These are phyloP conservation scores for Cercospora sp. DNA, from an alignment of 2,329 filamentous ascomycete genomes.

Conservation along the genomic window DNA sequence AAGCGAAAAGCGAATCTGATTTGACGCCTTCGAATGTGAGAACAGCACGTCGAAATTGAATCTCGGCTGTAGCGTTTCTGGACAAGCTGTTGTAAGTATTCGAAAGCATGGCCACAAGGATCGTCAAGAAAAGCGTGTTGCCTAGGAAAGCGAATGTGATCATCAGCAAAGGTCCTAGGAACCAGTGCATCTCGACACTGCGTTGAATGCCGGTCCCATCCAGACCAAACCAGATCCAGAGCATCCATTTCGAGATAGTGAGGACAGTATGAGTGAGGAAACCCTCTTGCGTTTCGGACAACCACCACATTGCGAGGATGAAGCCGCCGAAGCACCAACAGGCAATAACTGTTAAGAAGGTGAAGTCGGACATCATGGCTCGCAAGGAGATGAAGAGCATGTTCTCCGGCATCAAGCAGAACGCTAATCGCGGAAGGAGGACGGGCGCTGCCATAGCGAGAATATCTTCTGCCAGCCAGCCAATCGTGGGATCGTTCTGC, in stretches of 20 bases:
- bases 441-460: conserved; percentile 78
- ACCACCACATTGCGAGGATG: conserved; percentile 75
- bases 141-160: conserved; percentile 81
- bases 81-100: conserved; percentile 82
- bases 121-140: conserved; percentile 85
- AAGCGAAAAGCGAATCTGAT: conserved; percentile 78
- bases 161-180: conserved; percentile 79
- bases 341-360: conserved; percentile 71
- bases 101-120: conserved; percentile 81
- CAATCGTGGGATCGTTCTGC: conserved; percentile 42
- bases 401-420: conserved; percentile 81
- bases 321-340: conserved; percentile 85
- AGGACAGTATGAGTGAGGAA: conserved; percentile 48
- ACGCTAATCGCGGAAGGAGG: conserved; percentile 74
- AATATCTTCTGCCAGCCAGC: conserved; percentile 65
- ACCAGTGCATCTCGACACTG: conserved; percentile 70
- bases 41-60: conserved; percentile 78
- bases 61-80: conserved; percentile 75
- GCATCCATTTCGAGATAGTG: conserved; percentile 86
- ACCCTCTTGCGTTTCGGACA: conserved; percentile 60
- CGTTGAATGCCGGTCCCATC: conserved; percentile 64
- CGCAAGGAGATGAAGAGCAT: conserved; percentile 78
- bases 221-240: conserved; percentile 89
- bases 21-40: conserved; percentile 85
- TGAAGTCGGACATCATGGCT: conserved; percentile 84